Evolutionary conservation across 2,329 filamentous ascomycete species (phyloP), one percentile per base, ranked within the genome.

Genomic region (Curvularia eragrostidis): DNA sequence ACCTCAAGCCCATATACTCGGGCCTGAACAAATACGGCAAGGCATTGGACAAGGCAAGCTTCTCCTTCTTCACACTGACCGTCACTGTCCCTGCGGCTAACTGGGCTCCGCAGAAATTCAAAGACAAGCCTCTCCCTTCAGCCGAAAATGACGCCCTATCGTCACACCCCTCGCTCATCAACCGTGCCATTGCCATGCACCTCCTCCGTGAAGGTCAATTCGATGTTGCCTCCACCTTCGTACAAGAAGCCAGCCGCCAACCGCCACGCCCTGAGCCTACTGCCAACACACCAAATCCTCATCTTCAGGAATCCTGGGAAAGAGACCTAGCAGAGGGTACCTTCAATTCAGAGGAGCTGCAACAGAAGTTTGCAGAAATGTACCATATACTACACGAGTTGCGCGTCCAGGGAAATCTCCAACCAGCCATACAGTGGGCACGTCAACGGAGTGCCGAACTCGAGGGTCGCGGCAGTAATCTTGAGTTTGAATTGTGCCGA

Each of bases 101-200:
- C 55, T 30, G 9, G 12, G 21, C 26, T 42, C 21, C 1, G 7
- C 60, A 88, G 83, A 85, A 89, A 70, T 89, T 78, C 75, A 77
- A 77, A 78, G 84, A 86, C 60, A 85, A 85, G 60, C 86, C 88
- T 13, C 81, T 90, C 13, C 87, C 94, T 0, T 90, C 89, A 13
- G 90, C 87, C 70, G 90, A 93, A 56, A 88, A 92, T 69, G 92
- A 96, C 77, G 89, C 88, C 32, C 87, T 97, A 76, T 88, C 87
- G 1, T 85, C 88, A 19, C 88, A 96, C 64, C 85, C 90, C 3
- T 82, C 84, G 15, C 83, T 97, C 12, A 91, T 98, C 73, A 96
- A 97, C 78, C 87, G 93, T 55, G 94, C 95, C 6, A 96, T 99
- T 67, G 91, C 91, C 9, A 97, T 98, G 93, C 95, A 99, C 73